phyloP scores from a whole-genome alignment of 1,139 yeast species.

The Pichia sp. region DNA sequence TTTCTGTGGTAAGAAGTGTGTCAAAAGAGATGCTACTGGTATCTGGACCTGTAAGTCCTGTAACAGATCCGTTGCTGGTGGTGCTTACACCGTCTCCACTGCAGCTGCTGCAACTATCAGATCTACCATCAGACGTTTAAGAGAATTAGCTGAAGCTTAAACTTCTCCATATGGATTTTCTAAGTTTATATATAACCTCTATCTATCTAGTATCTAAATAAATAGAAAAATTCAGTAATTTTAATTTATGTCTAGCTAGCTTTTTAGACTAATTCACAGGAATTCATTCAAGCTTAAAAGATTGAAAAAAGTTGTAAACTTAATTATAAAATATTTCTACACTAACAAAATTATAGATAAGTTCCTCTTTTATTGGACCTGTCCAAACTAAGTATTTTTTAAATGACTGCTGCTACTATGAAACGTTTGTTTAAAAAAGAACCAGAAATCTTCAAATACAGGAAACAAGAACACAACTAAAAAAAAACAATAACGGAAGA shows the following conservation, averaged over 20 bases:
- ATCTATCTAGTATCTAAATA: conserved; percentile 4
- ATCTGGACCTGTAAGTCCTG: conserved; percentile 97
- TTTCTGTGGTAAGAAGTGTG: conserved; percentile 99
- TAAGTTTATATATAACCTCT: conserved; percentile 10
- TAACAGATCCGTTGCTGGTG: conserved; percentile 97
- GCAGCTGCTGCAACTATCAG: conserved; percentile 99
- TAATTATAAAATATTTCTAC: too few species aligned
- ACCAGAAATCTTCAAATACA: neutral
- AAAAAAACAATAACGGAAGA: conserved; percentile 11
- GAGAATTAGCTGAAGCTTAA: conserved; percentile 99
- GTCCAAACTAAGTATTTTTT: too few species aligned
- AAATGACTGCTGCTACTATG: neutral
- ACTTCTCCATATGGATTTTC: conserved; percentile 13
- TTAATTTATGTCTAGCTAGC: conserved; percentile 4
- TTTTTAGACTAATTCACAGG: too few species aligned
- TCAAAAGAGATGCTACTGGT: conserved; percentile 97
- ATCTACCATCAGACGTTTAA: conserved; percentile 99
- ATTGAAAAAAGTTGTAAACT: too few species aligned
- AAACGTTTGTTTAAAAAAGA: too few species aligned
- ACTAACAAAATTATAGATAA: too few species aligned
- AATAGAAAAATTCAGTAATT: conserved; percentile 8
- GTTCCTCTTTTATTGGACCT: too few species aligned
- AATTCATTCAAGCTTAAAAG: too few species aligned
- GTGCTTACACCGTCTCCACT: conserved; percentile 99
- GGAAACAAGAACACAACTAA: neutral